Conservation (phyloP, 345 rosid genomes). For the Brassica rapa region DNA sequence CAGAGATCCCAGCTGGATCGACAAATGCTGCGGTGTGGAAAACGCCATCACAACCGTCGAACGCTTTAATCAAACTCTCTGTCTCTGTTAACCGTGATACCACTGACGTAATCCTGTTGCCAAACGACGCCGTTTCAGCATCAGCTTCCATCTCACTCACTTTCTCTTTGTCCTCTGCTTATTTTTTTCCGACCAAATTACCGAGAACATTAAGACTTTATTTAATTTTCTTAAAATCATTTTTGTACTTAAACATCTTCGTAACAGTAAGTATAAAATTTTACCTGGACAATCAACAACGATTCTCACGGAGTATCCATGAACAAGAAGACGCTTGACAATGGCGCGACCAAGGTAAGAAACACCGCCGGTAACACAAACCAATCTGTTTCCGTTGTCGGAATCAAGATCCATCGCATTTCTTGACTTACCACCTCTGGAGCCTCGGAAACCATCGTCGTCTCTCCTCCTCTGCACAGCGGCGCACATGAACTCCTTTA, state of each 20-base stretch:
- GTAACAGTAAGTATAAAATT: neutral
- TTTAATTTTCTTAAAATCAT: neutral
- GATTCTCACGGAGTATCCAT: slow-evolving; percentile 71
- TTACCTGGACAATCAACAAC: slow-evolving; percentile 62
- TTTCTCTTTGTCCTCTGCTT: slow-evolving; percentile 43
- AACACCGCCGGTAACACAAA: slow-evolving; percentile 82
- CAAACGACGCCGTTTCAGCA: slow-evolving; percentile 35
- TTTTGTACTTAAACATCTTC: neutral
- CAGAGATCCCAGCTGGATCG: slow-evolving; percentile 89
- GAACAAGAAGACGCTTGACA: slow-evolving; percentile 59
- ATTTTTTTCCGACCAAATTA: neutral
- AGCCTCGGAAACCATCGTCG: slow-evolving; percentile 33
- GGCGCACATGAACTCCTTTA: slow-evolving; percentile 39
- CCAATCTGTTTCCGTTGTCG: slow-evolving; percentile 44
- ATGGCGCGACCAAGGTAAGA: slow-evolving; percentile 72
- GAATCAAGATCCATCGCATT: slow-evolving; percentile 31
- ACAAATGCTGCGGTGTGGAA: slow-evolving; percentile 76
- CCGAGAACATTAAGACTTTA: neutral
- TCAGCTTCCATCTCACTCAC: slow-evolving; percentile 42
- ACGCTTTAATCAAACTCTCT: slow-evolving; percentile 56
- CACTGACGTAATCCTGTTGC: slow-evolving; percentile 39
- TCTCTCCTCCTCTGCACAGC: slow-evolving; percentile 42
- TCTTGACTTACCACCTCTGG: slow-evolving; percentile 21
- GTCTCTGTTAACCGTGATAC: slow-evolving; percentile 56
- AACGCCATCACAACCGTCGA: slow-evolving; percentile 83